Percentiles rank a stretch among this genome's conserved stretches.
These are phyloP conservation scores for Xylariales sp. DNA, from an alignment of 2,329 filamentous ascomycete genomes.

Conservation along the genomic window DNA sequence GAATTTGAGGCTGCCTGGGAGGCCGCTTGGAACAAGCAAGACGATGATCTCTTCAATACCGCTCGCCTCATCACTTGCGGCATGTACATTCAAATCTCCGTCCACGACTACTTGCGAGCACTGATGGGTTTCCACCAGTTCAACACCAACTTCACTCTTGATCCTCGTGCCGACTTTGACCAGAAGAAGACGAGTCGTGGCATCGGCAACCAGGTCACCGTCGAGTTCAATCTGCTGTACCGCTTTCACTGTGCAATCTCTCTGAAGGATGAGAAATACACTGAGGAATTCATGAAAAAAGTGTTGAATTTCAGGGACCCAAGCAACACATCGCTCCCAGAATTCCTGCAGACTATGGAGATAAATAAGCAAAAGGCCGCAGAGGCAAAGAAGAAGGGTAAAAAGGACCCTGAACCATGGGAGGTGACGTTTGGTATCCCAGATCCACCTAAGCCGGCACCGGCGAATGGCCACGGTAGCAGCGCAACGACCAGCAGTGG, in stretches of 20 bases:
- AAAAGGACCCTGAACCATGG: conserved; percentile 14
- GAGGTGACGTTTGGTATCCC: conserved; percentile 16
- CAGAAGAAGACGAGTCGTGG: conserved; percentile 46
- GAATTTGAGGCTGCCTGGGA: conserved; percentile 10
- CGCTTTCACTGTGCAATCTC: conserved; percentile 61
- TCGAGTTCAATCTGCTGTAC: conserved; percentile 66
- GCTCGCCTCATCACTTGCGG: conserved; percentile 49
- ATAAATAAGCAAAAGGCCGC: conserved; percentile 5
- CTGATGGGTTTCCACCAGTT: conserved; percentile 57
- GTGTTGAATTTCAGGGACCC: conserved; percentile 26
- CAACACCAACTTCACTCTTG: conserved; percentile 56
- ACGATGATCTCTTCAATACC: conserved; percentile 53
- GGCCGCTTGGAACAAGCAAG: conserved; percentile 30
- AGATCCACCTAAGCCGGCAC: conserved; percentile 4
- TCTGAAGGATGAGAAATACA: conserved; percentile 58
- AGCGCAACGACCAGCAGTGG: not conserved
- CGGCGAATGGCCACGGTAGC: not conserved
- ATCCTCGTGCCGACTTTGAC: conserved; percentile 53
- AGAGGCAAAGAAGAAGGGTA: conserved; percentile 5
- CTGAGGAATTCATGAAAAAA: conserved; percentile 47
- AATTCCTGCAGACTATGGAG: not conserved
- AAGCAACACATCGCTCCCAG: conserved; percentile 11
- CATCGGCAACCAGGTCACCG: conserved; percentile 62
- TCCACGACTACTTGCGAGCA: conserved; percentile 57
- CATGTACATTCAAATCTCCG: conserved; percentile 52